A percentile compares a stretch with the other conserved stretches of the same genome.
Evolutionary conservation across 1,284 basidiomycete species (phyloP).

Genomic region (Boletus albobrunnescens): DNA sequence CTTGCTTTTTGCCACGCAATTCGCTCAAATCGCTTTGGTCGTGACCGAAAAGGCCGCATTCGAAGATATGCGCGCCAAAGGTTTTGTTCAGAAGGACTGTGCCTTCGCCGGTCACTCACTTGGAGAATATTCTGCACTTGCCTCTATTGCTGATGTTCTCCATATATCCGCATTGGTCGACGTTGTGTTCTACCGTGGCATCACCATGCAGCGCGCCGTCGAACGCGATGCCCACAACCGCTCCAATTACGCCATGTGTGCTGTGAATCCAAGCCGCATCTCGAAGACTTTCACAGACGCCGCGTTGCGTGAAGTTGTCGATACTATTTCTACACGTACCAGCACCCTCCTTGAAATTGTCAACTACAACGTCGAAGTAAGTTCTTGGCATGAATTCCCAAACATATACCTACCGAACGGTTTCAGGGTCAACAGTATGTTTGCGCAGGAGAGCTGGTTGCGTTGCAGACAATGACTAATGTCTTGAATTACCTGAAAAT

Average conservation of each 20-base stretch:
- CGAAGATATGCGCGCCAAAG: conserved; percentile 96
- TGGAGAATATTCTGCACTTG: conserved; percentile 81
- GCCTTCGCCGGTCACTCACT: conserved; percentile 90
- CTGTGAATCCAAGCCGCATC: conserved; percentile 94
- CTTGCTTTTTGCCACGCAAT: conserved; percentile 95
- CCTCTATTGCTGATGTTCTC: conserved; percentile 94
- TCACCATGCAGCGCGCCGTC: conserved; percentile 98
- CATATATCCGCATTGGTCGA: conserved; percentile 95
- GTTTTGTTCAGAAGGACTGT: conserved; percentile 88
- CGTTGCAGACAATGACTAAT: conserved; percentile 91
- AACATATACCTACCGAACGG: not conserved
- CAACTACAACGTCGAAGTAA: conserved; percentile 94
- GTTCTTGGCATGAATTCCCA: conserved; percentile 18
- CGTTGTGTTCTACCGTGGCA: conserved; percentile 98
- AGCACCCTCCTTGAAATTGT: conserved; percentile 90
- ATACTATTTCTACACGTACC: conserved; percentile 76
- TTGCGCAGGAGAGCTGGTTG: conserved; percentile 92
- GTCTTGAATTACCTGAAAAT: conserved; percentile 96
- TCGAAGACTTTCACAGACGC: conserved; percentile 91
- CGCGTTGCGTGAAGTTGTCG: conserved; percentile 92
- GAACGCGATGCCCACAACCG: conserved; percentile 90
- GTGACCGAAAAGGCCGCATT: conserved; percentile 98
- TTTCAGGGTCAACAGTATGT: conserved; percentile 92
- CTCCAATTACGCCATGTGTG: conserved; percentile 98
- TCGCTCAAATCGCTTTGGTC: conserved; percentile 96